Conservation (phyloP, 768 basidiomycete genomes). For the Gyrodon lividus region DNA sequence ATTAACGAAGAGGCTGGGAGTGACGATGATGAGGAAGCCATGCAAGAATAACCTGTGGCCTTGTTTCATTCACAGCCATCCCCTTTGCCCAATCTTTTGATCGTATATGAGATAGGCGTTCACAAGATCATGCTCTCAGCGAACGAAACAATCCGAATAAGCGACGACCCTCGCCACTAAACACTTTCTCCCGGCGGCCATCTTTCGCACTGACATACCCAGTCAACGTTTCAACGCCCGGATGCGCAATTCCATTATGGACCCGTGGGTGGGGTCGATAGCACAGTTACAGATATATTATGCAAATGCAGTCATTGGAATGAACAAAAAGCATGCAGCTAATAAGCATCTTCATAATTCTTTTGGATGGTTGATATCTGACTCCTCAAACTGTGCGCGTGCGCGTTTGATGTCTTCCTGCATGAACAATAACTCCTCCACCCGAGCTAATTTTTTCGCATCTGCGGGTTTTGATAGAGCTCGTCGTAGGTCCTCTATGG, state of each 20-base stretch:
- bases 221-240: background rate
- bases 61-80: background rate
- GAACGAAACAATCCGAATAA: background rate
- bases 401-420: conserved; percentile 93
- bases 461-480: conserved; percentile 83
- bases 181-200: background rate
- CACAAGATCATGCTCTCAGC: background rate
- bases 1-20: conserved; percentile 27
- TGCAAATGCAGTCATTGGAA: conserved; percentile 1
- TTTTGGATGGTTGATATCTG: conserved; percentile 45
- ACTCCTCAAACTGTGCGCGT: conserved; percentile 70
- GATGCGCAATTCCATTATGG: background rate
- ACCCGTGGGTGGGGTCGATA: conserved; percentile 1
- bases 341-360: conserved; percentile 37
- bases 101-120: background rate
- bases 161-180: background rate
- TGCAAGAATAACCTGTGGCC: conserved; percentile 58
- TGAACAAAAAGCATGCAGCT: background rate
- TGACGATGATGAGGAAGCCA: conserved; percentile 47
- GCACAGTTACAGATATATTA: conserved; percentile 4
- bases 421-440: conserved; percentile 92
- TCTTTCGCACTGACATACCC: background rate
- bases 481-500: conserved; percentile 82
- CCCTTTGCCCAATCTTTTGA: background rate
- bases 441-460: conserved; percentile 85